Percentiles rank a stretch among this genome's conserved stretches.
These are phyloP conservation scores for Stellera chamaejasme DNA, from an alignment of 345 rosid genomes.

Conservation along the genomic window DNA sequence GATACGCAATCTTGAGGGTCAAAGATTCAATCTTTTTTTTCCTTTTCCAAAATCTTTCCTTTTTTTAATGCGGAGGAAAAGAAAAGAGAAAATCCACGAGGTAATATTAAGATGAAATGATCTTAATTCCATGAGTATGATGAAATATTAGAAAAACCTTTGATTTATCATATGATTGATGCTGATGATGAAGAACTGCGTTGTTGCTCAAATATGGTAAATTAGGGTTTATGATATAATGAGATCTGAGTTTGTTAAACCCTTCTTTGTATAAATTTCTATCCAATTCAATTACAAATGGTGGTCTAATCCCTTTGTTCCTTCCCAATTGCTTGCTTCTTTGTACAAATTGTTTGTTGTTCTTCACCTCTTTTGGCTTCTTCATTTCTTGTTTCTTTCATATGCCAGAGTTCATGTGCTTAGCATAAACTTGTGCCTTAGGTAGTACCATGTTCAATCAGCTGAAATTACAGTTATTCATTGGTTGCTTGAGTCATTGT, in stretches of 20 bases:
- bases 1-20: conserved; percentile 5
- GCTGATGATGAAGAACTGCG: background rate
- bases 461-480: too few relatives aligned
- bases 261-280: background rate
- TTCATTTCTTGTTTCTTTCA: background rate
- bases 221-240: conserved; percentile 16
- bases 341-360: background rate
- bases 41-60: conserved; percentile 6
- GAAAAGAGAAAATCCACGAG: background rate
- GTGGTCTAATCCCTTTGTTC: background rate
- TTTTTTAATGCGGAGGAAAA: conserved; percentile 20
- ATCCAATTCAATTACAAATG: background rate
- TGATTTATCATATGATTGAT: conserved; percentile 5
- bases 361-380: background rate
- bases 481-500: too few relatives aligned
- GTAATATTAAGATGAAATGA: conserved; percentile 22
- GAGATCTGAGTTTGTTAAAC: conserved; percentile 10
- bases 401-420: too few relatives aligned
- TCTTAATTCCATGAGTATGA: conserved; percentile 11
- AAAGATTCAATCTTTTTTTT: conserved; percentile 7
- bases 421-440: too few relatives aligned
- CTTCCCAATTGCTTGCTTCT: background rate
- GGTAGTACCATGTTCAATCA: too few relatives aligned
- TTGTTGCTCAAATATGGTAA: conserved; percentile 10
- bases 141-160: conserved; percentile 10